Base-by-base conservation (phyloP, 306 rosid genomes). In the Gastrolobium bilobum region DNA sequence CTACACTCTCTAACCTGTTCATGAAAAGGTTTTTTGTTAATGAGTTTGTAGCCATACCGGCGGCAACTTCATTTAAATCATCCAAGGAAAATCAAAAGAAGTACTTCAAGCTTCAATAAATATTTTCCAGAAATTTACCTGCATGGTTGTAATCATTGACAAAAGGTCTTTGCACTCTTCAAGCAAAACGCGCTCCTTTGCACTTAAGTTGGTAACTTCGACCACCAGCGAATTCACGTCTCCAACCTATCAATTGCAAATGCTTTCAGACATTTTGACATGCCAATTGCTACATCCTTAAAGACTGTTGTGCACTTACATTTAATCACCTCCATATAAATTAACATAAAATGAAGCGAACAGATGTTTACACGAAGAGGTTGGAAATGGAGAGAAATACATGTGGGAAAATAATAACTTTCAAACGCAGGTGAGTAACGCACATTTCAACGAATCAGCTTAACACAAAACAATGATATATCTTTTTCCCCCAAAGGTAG, bases 1-100 rank as follows among this genome's bases (percentile, higher is more conserved):
- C 99, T 93, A 81, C 79, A 73, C 79, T 91, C 97, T 78, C 71
- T 86, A 84, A 95, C 96, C 98, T 93, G 97, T 66, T 38, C 82
- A 86, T 30, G 47, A 69, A 37, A 74, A 83, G 4, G 20, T 6
- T 82, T 70, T 61, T 71, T 15, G 2, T 47, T 48, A 30, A 10
- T 54, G 37, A 56, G 57, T 63, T 71, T 60, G 30, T 63, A 35
- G 69, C 11, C 37, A 53, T 35, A 42, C 43, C 13, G 40, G 29
- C 38, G 11, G 31, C 50, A 50, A 66, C 33, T 40, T 35, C 38
- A 78, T 76, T 52, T 38, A 71, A 56, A 82, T 56, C 58, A 78
- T 75, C 66, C 10, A n/a, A 47, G 10, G 52, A 51, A 77, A 62
- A 79, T 10, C 35, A 82, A 54, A n/a, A 39, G 4, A 70, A 20